phyloP scores from a whole-genome alignment of 2,329 filamentous ascomycete species.

The Clathrospora elynae region DNA sequence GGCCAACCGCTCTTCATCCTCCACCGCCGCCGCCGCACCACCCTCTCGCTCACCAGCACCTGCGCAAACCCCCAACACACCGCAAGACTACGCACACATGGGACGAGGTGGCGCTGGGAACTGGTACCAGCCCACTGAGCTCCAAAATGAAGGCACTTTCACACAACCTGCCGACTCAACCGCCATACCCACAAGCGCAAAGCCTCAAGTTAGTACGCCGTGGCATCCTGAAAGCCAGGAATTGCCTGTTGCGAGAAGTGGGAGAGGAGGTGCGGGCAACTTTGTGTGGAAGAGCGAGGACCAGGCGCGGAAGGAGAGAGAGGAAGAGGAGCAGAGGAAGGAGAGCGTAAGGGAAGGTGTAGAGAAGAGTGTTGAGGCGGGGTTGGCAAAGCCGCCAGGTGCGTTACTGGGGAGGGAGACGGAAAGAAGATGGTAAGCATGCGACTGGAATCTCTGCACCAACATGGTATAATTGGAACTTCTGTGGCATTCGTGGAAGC shows the following conservation, averaged over 20 bases:
- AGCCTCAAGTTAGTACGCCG: conserved; percentile 39
- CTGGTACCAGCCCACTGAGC: conserved; percentile 51
- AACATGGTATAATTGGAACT: no score
- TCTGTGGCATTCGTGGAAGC: no score
- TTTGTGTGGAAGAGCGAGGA: conserved; percentile 51
- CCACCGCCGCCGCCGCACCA: conserved; percentile 16
- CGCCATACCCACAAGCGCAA: conserved; percentile 31
- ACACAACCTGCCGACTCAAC: conserved; percentile 36
- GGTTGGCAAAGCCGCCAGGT: conserved; percentile 48
- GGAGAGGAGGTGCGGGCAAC: conserved; percentile 56
- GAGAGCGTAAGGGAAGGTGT: conserved; percentile 42
- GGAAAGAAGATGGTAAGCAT: conserved; percentile 33
- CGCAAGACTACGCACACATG: conserved; percentile 51
- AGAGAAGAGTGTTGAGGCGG: conserved; percentile 50
- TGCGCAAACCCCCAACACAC: conserved; percentile 21
- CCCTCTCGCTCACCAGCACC: conserved; percentile 15
- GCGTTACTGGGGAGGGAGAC: conserved; percentile 47
- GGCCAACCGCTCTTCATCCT: conserved; percentile 38
- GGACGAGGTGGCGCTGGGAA: conserved; percentile 56
- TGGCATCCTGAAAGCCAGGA: conserved; percentile 44
- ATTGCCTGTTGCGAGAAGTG: conserved; percentile 44
- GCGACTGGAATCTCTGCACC: no score
- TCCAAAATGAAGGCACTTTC: conserved; percentile 50
- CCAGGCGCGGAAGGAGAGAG: conserved; percentile 32
- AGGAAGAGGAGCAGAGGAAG: conserved; percentile 26